Evolutionary conservation across 345 rosid genomes (phyloP).

Genomic region (Bruguiera sexangula): DNA sequence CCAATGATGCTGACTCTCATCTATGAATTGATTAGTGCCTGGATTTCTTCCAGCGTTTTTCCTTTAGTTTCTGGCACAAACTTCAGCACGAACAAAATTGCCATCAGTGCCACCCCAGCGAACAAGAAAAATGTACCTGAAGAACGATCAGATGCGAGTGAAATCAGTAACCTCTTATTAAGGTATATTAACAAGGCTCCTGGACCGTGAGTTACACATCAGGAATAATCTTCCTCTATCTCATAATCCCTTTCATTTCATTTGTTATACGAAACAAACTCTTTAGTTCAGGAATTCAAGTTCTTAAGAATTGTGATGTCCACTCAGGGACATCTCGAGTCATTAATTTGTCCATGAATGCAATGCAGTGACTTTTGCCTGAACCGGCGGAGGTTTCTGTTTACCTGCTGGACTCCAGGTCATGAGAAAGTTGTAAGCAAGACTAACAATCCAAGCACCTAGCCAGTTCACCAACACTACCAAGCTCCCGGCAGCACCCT

Average conservation of each 20-base stretch:
- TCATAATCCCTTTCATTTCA: too few species aligned
- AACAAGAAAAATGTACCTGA: conserved; percentile 77
- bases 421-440: conserved; percentile 78
- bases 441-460: conserved; percentile 91
- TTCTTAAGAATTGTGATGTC: too few species aligned
- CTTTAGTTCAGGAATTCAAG: too few species aligned
- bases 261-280: too few species aligned
- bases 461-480: conserved; percentile 90
- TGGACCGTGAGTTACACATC: too few species aligned
- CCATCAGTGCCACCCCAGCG: conserved; percentile 53
- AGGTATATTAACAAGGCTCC: too few species aligned
- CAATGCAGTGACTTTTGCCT: not conserved
- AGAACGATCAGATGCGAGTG: not conserved
- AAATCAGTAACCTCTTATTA: too few species aligned
- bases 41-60: conserved; percentile 87
- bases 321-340: not conserved
- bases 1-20: not conserved
- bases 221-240: too few species aligned
- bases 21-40: conserved; percentile 57
- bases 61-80: conserved; percentile 95
- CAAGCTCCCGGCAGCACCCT: conserved; percentile 90
- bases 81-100: conserved; percentile 69
- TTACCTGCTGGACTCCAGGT: conserved; percentile 79
- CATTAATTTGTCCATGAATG: not conserved
- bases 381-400: not conserved